Evolutionary conservation across 176 grass and related monocot species (phyloP).

Genomic region (Triticum dicoccoides): DNA sequence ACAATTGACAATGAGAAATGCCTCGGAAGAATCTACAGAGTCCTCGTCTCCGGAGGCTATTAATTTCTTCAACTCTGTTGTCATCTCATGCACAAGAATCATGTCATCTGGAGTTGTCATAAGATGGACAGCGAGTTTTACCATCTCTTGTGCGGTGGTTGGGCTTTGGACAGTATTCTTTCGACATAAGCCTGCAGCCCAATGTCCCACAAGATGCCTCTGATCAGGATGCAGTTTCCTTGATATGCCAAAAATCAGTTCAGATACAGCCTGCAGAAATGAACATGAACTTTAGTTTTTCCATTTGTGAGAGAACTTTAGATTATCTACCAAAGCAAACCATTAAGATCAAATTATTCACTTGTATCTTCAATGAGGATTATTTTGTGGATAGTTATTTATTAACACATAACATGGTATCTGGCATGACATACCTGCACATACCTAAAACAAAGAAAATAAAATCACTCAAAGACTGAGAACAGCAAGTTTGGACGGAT

Average conservation of each 20-base stretch:
- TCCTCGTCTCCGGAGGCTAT: constrained; percentile 39
- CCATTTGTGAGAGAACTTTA: not conserved
- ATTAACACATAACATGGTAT: not conserved
- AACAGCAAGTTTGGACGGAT: not conserved
- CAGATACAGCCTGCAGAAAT: constrained; percentile 61
- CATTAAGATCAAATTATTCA: not conserved
- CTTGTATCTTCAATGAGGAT: constrained; percentile 5
- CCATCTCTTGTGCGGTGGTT: constrained; percentile 42
- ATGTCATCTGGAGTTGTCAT: constrained; percentile 57
- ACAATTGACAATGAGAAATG: constrained; percentile 58
- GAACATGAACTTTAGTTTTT: constrained; percentile 27
- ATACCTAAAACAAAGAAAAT: not conserved
- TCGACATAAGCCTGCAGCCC: constrained; percentile 45
- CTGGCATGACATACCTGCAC: not conserved
- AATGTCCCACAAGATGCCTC: constrained; percentile 57
- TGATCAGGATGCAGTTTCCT: constrained; percentile 55
- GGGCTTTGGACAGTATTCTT: constrained; percentile 48
- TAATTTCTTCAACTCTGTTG: constrained; percentile 48
- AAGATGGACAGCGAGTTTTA: constrained; percentile 55
- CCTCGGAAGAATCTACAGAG: constrained; percentile 43
- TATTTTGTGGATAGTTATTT: not conserved
- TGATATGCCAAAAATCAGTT: constrained; percentile 57
- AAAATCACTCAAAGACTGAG: not conserved
- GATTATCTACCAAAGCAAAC: constrained; percentile 10
- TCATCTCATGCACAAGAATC: constrained; percentile 56